Evolutionary conservation across 306 rosid genomes (phyloP).

Genomic region (Psophocarpus tetragonolobus): DNA sequence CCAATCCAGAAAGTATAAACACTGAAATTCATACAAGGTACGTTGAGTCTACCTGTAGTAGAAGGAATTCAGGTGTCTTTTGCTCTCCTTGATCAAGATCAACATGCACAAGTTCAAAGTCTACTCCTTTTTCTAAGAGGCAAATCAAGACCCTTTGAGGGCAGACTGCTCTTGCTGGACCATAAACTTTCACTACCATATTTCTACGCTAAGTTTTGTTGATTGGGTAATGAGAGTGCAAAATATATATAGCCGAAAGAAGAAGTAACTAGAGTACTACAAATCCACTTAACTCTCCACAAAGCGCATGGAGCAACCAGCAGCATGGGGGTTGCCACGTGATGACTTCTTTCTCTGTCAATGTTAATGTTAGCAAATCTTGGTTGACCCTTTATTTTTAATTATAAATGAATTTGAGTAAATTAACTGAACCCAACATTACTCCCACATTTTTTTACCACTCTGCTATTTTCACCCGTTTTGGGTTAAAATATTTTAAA

Average conservation of each 20-base stretch:
- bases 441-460: too few species aligned
- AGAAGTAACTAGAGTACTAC: not conserved
- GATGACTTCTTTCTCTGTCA: not conserved
- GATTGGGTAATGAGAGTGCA: not conserved
- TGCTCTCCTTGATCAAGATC: slow-evolving; percentile 59
- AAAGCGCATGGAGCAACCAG: not conserved
- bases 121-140: slow-evolving; percentile 65
- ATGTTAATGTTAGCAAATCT: not conserved
- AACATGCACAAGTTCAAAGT: slow-evolving; percentile 55
- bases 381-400: too few species aligned
- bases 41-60: slow-evolving; percentile 47
- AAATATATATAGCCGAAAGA: not conserved
- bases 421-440: too few species aligned
- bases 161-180: slow-evolving; percentile 47
- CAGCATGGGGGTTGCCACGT: slow-evolving; percentile 38
- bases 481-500: too few species aligned
- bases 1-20: not conserved
- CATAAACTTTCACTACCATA: slow-evolving; percentile 70
- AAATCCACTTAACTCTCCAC: slow-evolving; percentile 26
- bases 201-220: not conserved
- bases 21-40: not conserved
- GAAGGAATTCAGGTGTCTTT: slow-evolving; percentile 58
- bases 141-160: slow-evolving; percentile 72
- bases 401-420: too few species aligned
- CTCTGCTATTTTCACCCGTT: too few species aligned